Conservation (phyloP, 2,329 filamentous ascomycete species). For the Pseudodiploospora longispora region DNA sequence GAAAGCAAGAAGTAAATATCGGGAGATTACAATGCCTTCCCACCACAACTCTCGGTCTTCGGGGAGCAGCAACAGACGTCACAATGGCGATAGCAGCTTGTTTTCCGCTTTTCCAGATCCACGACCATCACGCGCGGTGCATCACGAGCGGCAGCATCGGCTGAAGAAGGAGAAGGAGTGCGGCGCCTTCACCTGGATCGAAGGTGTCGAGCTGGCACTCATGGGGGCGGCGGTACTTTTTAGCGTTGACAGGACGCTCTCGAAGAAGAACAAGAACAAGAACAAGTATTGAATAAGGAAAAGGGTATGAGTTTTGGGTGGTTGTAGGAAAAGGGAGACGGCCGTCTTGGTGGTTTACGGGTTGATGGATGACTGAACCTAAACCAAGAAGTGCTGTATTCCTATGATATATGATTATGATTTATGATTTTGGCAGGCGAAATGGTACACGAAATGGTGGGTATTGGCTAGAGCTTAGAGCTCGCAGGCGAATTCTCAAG, state of each 20-base stretch:
- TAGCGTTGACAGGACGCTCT: constrained; percentile 6
- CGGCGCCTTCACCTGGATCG: constrained; percentile 8
- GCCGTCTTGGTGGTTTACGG: no score
- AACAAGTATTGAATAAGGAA: neutral
- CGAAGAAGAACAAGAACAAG: constrained; percentile 5
- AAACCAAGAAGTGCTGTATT: no score
- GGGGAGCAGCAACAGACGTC: neutral
- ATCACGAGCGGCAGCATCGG: neutral
- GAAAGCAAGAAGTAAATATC: no score
- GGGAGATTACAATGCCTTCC: no score
- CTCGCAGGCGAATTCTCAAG: no score
- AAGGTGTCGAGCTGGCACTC: constrained; percentile 5
- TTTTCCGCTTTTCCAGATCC: neutral
- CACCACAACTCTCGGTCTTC: no score
- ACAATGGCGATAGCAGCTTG: neutral
- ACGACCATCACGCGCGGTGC: constrained; percentile 5
- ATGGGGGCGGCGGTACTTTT: constrained; percentile 8
- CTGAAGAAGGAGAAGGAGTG: constrained; percentile 7
- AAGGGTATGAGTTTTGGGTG: neutral
- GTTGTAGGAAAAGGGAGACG: neutral
- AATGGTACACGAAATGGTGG: no score
- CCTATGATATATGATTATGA: no score
- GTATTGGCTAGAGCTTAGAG: no score
- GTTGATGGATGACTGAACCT: no score
- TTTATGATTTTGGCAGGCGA: no score